Evolutionary conservation across 352 stramenopile species (phyloP).

Genomic region (Pseudoperonospora humuli): DNA sequence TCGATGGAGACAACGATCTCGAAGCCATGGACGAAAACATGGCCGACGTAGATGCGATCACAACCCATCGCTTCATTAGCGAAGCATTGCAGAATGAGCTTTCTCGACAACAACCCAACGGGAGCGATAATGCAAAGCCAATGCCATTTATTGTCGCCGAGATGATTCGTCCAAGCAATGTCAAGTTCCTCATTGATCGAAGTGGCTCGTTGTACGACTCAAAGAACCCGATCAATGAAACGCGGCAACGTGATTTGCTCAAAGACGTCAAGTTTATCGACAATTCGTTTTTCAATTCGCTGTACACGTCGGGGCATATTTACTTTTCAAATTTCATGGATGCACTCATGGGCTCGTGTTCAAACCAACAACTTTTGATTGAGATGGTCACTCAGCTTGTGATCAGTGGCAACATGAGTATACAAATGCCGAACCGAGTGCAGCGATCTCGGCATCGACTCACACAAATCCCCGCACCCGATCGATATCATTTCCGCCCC

Average conservation of each 20-base stretch:
- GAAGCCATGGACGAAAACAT: slow-evolving; percentile 81
- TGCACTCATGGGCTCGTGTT: slow-evolving; percentile 50
- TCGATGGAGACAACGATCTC: too few species aligned
- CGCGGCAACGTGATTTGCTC: too few species aligned
- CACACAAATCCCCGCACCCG: slow-evolving; percentile 44
- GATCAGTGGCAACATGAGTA: slow-evolving; percentile 46
- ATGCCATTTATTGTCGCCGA: slow-evolving; percentile 57
- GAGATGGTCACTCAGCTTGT: slow-evolving; percentile 62
- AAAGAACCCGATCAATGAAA: too few species aligned
- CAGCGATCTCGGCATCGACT: slow-evolving; percentile 34
- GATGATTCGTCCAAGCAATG: slow-evolving; percentile 66
- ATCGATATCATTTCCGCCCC: slow-evolving; percentile 47
- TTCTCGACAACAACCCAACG: slow-evolving; percentile 10
- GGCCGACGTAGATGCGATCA: slow-evolving; percentile 70
- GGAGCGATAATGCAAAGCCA: slow-evolving; percentile 7
- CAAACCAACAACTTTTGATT: slow-evolving; percentile 50
- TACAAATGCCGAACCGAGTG: slow-evolving; percentile 42
- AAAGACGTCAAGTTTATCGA: slow-evolving; percentile 58
- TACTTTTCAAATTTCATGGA: slow-evolving; percentile 73
- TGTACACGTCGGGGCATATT: slow-evolving; percentile 59
- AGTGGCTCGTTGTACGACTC: slow-evolving; percentile 35
- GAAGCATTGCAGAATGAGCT: slow-evolving; percentile 48
- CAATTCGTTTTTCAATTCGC: slow-evolving; percentile 40
- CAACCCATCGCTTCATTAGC: slow-evolving; percentile 66
- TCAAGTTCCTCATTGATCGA: slow-evolving; percentile 43